Evolutionary conservation across 2,329 filamentous ascomycete species (phyloP).

Genomic region (Alternaria incomplexa): DNA sequence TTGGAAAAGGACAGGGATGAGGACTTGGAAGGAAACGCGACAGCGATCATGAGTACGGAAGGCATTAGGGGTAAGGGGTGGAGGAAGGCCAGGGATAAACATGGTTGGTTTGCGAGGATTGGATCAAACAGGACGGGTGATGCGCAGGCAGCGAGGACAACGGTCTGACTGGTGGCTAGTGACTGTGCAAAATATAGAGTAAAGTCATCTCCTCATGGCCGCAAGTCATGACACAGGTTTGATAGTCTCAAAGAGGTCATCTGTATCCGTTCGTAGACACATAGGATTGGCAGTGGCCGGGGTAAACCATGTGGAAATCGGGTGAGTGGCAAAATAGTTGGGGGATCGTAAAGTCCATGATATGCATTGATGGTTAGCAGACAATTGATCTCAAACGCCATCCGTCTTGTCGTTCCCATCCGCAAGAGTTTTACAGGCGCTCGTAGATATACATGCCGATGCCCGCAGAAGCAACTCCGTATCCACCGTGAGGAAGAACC

Average conservation of each 20-base stretch:
- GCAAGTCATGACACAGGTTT: neutral
- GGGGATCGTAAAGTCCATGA: constrained; percentile 45
- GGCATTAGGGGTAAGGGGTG: neutral
- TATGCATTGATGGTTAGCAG: constrained; percentile 50
- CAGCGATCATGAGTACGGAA: neutral
- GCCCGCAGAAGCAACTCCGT: constrained; percentile 43
- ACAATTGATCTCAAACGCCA: constrained; percentile 49
- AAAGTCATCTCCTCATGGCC: neutral
- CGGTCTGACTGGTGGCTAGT: neutral
- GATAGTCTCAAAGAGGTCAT: neutral
- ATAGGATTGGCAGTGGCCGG: neutral
- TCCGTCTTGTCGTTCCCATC: constrained; percentile 46
- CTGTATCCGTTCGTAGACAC: neutral
- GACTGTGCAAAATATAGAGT: neutral
- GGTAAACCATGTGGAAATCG: neutral
- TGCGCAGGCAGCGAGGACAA: neutral
- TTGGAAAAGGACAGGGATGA: neutral
- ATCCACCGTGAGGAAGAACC: constrained; percentile 42
- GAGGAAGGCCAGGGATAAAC: neutral
- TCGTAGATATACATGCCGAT: constrained; percentile 49
- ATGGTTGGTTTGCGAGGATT: neutral
- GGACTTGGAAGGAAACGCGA: neutral
- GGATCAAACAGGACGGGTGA: neutral
- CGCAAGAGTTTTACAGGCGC: constrained; percentile 49
- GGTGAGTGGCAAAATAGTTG: constrained; percentile 13